Base-by-base conservation (phyloP, 495 filamentous ascomycete species). In the Neurospora sp. region DNA sequence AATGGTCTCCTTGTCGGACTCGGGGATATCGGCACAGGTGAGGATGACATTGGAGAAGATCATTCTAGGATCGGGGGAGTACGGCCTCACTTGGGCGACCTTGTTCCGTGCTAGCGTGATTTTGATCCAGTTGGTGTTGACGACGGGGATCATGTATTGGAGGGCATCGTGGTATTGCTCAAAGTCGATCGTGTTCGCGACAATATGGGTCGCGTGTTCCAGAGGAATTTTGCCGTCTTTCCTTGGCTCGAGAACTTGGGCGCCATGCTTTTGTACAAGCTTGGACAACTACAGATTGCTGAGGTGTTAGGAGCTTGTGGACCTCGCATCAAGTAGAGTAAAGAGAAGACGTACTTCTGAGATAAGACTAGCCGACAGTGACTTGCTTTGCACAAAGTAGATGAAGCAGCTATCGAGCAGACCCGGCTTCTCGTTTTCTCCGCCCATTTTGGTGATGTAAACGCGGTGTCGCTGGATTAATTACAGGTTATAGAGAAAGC, bases 1-100 rank as follows among this genome's bases (percentile, higher is more conserved):
- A 71, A 99, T 97, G 0, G 93, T 91, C 81, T 98, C 95, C 79
- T 94, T 92, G 82, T 99, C 96, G 14, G 88, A 91, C n/a, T 88
- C 82, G 5, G 96, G 96, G 69, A 99, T 89, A 74, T 96, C 93
- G 69, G 86, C 85, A 76, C 90, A 93, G 23, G 90, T 90, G 4
- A 96, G 81, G 12, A 92, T 86, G 62, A 97, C 90, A 75, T 92
- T 91, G 66, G 92, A 93, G 83, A 99, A 92, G 81, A 97, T 94
- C 75, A 97, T 89, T 46, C 90, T 86, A 9, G 96, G 94, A 77
- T 99, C 96, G 0, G 96, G 96, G 54, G 91, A 97, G 77, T 90
- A 96, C 23, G 92, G 92, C 37, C 95, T 88, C 18, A 93, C 87
- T 75, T 93, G 94, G 62, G 90, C 89, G n/a, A 91, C 81, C 75